These are phyloP conservation scores for Chlorencoelia australis DNA, from an alignment of 2,329 filamentous ascomycete genomes.

Conservation along the genomic window DNA sequence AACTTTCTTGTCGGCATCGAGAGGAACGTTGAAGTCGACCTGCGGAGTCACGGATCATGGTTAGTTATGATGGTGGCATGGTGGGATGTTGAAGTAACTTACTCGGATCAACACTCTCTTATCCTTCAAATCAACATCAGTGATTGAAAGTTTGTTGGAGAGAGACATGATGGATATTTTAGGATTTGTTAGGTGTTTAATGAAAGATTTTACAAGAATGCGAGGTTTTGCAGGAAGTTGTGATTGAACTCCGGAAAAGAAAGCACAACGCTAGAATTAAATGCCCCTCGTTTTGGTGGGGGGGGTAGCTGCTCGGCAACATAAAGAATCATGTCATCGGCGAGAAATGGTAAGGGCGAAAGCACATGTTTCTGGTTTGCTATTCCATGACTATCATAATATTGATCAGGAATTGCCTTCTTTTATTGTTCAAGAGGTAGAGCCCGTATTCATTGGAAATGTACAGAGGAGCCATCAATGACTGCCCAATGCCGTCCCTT, in stretches of 20 bases:
- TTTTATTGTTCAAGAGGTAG: too few species aligned
- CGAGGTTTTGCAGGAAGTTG: too few species aligned
- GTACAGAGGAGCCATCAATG: too few species aligned
- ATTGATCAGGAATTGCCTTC: too few species aligned
- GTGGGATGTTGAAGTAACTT: conserved; percentile 32
- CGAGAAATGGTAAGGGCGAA: background rate
- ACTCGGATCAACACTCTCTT: conserved; percentile 97
- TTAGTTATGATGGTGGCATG: too few species aligned
- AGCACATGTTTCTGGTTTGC: too few species aligned
- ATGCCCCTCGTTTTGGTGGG: conserved; percentile 20
- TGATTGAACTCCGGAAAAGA: too few species aligned
- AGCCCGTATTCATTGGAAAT: too few species aligned
- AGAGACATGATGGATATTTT: conserved; percentile 72
- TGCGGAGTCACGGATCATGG: conserved; percentile 30
- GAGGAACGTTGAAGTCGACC: conserved; percentile 99
- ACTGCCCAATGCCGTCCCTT: too few species aligned
- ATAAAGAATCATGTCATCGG: conserved; percentile 3
- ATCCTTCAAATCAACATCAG: conserved; percentile 92
- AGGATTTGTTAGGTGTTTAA: conserved; percentile 1
- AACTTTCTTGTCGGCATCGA: conserved; percentile 84
- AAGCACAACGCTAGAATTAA: conserved; percentile 12
- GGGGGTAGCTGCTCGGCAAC: conserved; percentile 7
- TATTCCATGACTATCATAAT: too few species aligned
- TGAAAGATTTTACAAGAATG: conserved; percentile 11
- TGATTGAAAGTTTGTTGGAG: conserved; percentile 95